These are phyloP conservation scores for Coemansia sp. DNA, from an alignment of 192 early-diverging fungal genomes.

Conservation along the genomic window DNA sequence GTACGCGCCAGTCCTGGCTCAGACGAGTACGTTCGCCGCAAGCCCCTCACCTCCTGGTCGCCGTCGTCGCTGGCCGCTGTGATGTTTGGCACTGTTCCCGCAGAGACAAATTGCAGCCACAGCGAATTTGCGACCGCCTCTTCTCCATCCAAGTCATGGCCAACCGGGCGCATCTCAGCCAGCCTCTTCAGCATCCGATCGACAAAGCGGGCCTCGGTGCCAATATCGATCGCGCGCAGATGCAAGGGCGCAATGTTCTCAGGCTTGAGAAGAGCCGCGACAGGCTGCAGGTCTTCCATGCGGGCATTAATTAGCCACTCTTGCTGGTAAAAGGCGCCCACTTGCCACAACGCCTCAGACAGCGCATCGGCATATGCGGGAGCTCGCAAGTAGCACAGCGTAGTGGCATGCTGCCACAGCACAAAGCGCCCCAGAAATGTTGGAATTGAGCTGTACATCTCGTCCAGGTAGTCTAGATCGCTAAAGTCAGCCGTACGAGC, in stretches of 20 bases:
- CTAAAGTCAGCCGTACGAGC: conserved; percentile 22
- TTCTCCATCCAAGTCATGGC: background rate
- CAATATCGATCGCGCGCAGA: conserved; percentile 38
- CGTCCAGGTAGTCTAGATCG: conserved; percentile 50
- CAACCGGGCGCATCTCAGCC: background rate
- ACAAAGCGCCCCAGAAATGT: conserved; percentile 39
- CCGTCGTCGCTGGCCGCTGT: conserved; percentile 2
- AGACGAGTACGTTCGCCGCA: background rate
- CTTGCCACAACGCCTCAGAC: conserved; percentile 44
- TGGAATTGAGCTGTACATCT: conserved; percentile 40
- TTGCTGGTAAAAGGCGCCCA: conserved; percentile 53
- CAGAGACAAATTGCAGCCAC: conserved; percentile 40
- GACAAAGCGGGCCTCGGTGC: conserved; percentile 28
- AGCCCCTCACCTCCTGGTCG: background rate
- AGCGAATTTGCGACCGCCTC: conserved; percentile 5
- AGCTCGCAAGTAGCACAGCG: conserved; percentile 40
- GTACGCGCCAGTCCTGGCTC: background rate
- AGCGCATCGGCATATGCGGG: conserved; percentile 47
- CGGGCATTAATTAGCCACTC: conserved; percentile 35
- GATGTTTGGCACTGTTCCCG: conserved; percentile 5
- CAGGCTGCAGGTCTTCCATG: conserved; percentile 14
- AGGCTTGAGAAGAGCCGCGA: conserved; percentile 19
- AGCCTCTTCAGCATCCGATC: conserved; percentile 19
- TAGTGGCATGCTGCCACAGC: conserved; percentile 48
- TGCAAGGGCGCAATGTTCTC: conserved; percentile 38